A percentile compares a stretch with the other conserved stretches of the same genome.
phyloP scores from a whole-genome alignment of 257 asterid species.

The Agastache rugosa region DNA sequence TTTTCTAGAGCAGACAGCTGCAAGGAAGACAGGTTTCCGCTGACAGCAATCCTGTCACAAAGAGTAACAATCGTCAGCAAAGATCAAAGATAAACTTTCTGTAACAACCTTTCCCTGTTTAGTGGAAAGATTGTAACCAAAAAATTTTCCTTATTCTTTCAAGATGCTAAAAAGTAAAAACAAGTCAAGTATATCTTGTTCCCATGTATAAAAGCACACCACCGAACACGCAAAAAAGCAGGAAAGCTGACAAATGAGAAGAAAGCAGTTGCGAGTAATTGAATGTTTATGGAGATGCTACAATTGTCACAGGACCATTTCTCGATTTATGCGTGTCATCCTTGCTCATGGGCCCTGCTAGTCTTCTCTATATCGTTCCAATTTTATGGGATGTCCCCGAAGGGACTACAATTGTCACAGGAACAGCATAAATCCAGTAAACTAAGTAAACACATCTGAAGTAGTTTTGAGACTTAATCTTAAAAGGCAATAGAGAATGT shows the following conservation, averaged over 20 bases:
- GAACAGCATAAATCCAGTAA: conserved; percentile 24
- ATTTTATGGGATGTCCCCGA: conserved; percentile 40
- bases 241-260: conserved; percentile 10
- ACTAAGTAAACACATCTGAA: conserved; percentile 9
- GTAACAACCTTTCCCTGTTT: conserved; percentile 1
- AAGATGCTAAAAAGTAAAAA: conserved; percentile 26
- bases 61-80: conserved; percentile 37
- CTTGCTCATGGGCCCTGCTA: conserved; percentile 87
- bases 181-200: conserved; percentile 9
- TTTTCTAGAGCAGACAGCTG: conserved; percentile 90
- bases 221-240: conserved; percentile 6
- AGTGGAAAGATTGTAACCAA: conserved; percentile 4
- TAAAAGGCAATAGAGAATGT: conserved; percentile 14
- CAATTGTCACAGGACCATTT: conserved; percentile 46
- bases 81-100: conserved; percentile 27
- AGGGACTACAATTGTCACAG: conserved; percentile 21
- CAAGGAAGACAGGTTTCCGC: conserved; percentile 61
- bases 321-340: conserved; percentile 79
- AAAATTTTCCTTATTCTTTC: neutral
- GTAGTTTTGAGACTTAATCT: conserved; percentile 7
- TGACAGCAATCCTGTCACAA: conserved; percentile 66
- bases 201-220: conserved; percentile 10
- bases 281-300: conserved; percentile 3
- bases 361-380: conserved; percentile 79
- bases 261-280: conserved; percentile 15